Percentiles rank a stretch among this genome's conserved stretches.
Conservation (phyloP, 345 rosid species). For the Corchorus olitorius region DNA sequence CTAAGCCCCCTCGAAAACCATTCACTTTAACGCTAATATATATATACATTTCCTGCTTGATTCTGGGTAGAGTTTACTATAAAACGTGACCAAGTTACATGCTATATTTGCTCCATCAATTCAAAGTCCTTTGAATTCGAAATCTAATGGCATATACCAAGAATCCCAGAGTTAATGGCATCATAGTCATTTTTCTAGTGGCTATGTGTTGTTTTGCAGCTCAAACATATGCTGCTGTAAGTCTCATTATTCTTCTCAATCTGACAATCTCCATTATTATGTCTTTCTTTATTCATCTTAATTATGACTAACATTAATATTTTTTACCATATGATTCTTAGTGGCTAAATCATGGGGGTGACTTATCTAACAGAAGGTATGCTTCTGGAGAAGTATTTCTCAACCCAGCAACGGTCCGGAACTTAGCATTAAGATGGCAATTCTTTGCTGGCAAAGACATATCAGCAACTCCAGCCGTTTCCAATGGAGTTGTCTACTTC, state of each 20-base stretch:
- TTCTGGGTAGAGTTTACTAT: background rate
- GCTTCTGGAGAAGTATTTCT: slow-evolving; percentile 33
- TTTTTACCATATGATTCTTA: slow-evolving; percentile 3
- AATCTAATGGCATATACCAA: background rate
- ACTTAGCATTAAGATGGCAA: slow-evolving; percentile 39
- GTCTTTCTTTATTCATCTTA: background rate
- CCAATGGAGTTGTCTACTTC: slow-evolving; percentile 41
- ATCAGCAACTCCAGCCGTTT: slow-evolving; percentile 50
- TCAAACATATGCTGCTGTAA: slow-evolving; percentile 14
- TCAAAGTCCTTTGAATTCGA: background rate
- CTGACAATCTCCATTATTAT: background rate
- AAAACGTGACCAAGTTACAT: background rate
- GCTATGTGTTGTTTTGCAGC: slow-evolving; percentile 13
- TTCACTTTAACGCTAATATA: slow-evolving; percentile 11
- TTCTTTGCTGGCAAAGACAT: slow-evolving; percentile 54
- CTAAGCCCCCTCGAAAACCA: background rate
- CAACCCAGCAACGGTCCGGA: slow-evolving; percentile 24
- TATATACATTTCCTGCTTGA: background rate
- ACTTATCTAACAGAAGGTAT: slow-evolving; percentile 34
- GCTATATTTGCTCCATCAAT: slow-evolving; percentile 5
- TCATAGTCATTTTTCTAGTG: slow-evolving; percentile 3
- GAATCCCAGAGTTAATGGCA: background rate
- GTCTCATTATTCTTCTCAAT: background rate
- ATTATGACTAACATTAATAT: background rate
- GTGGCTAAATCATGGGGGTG: slow-evolving; percentile 53